A percentile compares a stretch with the other conserved stretches of the same genome.
Conservation (phyloP, 257 asterid species). For the Agastache rugosa region DNA sequence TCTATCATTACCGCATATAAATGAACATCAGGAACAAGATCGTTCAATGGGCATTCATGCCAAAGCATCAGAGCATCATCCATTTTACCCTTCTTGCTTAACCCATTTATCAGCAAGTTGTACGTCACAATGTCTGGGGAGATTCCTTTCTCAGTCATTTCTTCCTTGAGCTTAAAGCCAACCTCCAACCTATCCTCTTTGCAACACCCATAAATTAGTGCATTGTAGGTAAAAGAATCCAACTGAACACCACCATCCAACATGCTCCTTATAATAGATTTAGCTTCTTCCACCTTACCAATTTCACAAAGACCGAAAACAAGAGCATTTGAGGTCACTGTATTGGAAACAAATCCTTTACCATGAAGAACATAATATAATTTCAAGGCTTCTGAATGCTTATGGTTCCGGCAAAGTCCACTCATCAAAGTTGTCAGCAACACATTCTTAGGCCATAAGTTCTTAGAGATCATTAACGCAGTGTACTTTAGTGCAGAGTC, state of each 20-base stretch:
- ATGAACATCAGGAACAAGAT: conserved; percentile 57
- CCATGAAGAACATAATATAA: conserved; percentile 58
- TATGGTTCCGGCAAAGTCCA: conserved; percentile 70
- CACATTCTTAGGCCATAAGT: conserved; percentile 60
- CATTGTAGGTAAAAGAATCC: conserved; percentile 71
- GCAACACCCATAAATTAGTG: conserved; percentile 72
- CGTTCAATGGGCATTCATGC: conserved; percentile 66
- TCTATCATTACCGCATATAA: conserved; percentile 70
- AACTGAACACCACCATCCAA: conserved; percentile 45
- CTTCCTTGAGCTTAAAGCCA: conserved; percentile 67
- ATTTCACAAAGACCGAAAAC: conserved; percentile 69
- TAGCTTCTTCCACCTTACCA: conserved; percentile 65
- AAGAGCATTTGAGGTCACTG: conserved; percentile 78
- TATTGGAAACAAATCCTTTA: conserved; percentile 63
- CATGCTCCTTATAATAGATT: conserved; percentile 57
- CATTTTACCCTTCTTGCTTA: conserved; percentile 59
- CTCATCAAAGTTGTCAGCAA: conserved; percentile 71
- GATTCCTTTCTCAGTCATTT: conserved; percentile 67
- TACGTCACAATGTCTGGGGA: conserved; percentile 64
- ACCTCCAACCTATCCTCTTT: conserved; percentile 62
- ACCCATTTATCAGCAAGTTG: conserved; percentile 60
- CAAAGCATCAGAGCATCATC: conserved; percentile 78
- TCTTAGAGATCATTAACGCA: conserved; percentile 61
- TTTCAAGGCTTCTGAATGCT: conserved; percentile 70
- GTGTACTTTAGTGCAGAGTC: conserved; percentile 60